These are phyloP conservation scores for Xerocomellus chrysenteron DNA, from an alignment of 768 basidiomycete genomes.

Conservation along the genomic window DNA sequence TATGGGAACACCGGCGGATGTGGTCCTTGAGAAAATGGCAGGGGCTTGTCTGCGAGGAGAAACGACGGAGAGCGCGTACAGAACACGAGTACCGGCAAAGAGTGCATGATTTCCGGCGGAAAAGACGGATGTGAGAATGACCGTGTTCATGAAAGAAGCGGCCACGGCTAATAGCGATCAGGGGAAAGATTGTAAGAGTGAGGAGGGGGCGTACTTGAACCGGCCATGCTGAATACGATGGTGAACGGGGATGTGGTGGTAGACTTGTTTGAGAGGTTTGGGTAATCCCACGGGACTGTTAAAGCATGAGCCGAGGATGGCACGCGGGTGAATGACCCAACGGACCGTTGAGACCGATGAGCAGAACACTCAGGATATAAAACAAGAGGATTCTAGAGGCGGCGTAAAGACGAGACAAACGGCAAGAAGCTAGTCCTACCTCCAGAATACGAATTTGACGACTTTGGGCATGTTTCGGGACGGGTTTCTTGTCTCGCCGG, in stretches of 20 bases:
- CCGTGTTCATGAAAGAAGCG: conserved; percentile 84
- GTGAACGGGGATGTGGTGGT: conserved; percentile 87
- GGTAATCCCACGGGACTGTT: conserved; percentile 74
- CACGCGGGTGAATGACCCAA: background rate
- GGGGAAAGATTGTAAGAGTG: background rate
- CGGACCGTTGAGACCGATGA: conserved; percentile 82
- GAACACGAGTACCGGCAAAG: conserved; percentile 80
- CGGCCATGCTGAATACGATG: conserved; percentile 73
- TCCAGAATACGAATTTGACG: conserved; percentile 89
- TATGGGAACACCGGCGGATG: conserved; percentile 65
- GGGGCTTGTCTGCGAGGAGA: conserved; percentile 65
- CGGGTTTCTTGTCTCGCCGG: conserved; percentile 89
- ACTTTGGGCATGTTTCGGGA: conserved; percentile 84
- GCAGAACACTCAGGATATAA: conserved; percentile 70
- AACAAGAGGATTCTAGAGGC: conserved; percentile 70
- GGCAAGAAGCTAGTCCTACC: conserved; percentile 37
- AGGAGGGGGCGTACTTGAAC: conserved; percentile 53
- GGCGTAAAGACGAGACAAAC: background rate
- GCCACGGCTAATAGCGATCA: conserved; percentile 49
- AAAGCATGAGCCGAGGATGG: background rate
- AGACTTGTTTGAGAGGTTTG: conserved; percentile 65
- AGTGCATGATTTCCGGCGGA: conserved; percentile 87
- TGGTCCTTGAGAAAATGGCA: conserved; percentile 66
- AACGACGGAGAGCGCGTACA: conserved; percentile 66
- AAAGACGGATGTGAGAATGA: conserved; percentile 77